Base-by-base conservation (phyloP, 2,329 filamentous ascomycete species). In the Sporothrix pseudoabietina region DNA sequence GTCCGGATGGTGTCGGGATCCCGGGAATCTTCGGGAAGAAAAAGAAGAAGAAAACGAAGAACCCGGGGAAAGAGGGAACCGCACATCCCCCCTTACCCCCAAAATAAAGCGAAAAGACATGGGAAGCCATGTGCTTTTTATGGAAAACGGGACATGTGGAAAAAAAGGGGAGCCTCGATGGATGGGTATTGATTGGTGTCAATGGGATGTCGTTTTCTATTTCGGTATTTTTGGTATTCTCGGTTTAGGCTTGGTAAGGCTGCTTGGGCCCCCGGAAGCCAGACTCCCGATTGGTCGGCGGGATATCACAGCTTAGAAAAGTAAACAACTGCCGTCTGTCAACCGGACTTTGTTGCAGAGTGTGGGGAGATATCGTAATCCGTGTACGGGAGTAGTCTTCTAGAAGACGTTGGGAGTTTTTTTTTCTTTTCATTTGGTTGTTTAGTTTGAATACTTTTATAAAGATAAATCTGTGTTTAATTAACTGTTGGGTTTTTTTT, bases 1-100 rank as follows among this genome's bases (percentile, higher is more conserved):
- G 66, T 55, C 66, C 71, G 71, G 71, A 65, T 69, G 44, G 71
- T 69, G 65, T 70, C 71, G 71, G 71, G 66, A 70, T 63, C 8
- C 57, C 65, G 71, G 71, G 22, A 63, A 47, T 52, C 47, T 22
- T 71, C 57, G 70, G 57, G 49, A 73, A 49, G 30, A 26, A 22
- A 1, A 55, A 30, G 14, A 68, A 19, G 12, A 49, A 49, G 30
- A 66, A 3, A 61, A 39, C 22, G 57, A 61, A 49, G 44, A 68
- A 52, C 52, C 65, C 65, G 65, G 65, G 65, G 44, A 68, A 68
- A 52, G 65, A 35, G 61, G 35, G 65, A 16, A n/a, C 16, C 22
- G 39, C 14, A 35, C 35, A 35, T 0, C 4, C 35, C 35, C 35
- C 35, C 8, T 6, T 3, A 14, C 44, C 14, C 14, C 26, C 12